A percentile compares a stretch with the other conserved stretches of the same genome.
phyloP scores from a whole-genome alignment of 345 rosid species.

The Kandelia obovata region DNA sequence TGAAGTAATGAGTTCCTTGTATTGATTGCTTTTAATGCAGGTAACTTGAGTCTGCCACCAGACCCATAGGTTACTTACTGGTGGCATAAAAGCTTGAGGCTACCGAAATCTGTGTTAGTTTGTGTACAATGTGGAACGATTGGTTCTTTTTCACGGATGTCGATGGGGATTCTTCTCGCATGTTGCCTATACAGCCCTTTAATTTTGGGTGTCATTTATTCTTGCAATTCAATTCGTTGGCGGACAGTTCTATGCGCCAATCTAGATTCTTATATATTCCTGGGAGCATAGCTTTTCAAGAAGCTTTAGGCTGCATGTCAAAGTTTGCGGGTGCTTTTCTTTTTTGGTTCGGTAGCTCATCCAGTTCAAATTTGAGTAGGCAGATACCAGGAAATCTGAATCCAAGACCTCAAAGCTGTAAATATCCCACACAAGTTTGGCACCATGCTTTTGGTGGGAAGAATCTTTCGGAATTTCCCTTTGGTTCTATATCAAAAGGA shows the following conservation, averaged over 20 bases:
- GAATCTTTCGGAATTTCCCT: conserved; percentile 31
- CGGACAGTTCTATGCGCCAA: conserved; percentile 28
- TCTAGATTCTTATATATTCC: conserved; percentile 39
- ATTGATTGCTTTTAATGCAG: conserved; percentile 9
- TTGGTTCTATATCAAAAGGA: conserved; percentile 28
- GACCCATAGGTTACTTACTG: background rate
- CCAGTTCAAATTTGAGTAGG: conserved; percentile 42
- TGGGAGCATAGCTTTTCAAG: conserved; percentile 47
- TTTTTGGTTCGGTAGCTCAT: conserved; percentile 47
- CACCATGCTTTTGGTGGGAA: conserved; percentile 26
- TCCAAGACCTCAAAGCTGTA: conserved; percentile 31
- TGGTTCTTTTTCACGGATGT: conserved; percentile 48
- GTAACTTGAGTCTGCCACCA: background rate
- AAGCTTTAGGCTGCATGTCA: conserved; percentile 56
- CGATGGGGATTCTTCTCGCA: conserved; percentile 39
- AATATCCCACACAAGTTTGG: conserved; percentile 33
- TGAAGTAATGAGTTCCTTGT: background rate
- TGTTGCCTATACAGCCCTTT: conserved; percentile 48
- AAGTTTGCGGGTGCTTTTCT: conserved; percentile 57
- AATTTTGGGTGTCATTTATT: conserved; percentile 40
- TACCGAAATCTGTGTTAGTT: conserved; percentile 16
- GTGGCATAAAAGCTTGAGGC: conserved; percentile 6
- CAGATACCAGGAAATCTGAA: conserved; percentile 36
- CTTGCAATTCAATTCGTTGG: conserved; percentile 30
- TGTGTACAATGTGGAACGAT: conserved; percentile 36